Percentiles rank a stretch among this genome's conserved stretches.
These are phyloP conservation scores for Blastomyces parvus DNA, from an alignment of 2,329 filamentous ascomycete genomes.

Conservation along the genomic window DNA sequence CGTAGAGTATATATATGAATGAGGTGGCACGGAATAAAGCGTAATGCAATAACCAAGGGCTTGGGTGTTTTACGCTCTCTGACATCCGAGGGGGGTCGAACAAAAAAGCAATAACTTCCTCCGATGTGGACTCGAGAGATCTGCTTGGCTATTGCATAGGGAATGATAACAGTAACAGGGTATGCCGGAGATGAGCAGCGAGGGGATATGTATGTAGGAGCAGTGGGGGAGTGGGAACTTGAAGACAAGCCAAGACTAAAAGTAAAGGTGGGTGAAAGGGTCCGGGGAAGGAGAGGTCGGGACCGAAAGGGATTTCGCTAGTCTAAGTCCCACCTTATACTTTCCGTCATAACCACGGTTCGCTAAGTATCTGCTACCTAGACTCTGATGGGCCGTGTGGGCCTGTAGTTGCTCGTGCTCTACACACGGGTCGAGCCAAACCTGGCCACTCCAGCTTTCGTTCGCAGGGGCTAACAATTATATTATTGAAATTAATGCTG, in stretches of 20 bases:
- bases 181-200: neutral
- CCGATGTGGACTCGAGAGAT: neutral
- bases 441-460: neutral
- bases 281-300: constrained; percentile 11
- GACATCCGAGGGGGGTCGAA: neutral
- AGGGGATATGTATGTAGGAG: neutral
- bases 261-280: constrained; percentile 8
- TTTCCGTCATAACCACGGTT: constrained; percentile 6
- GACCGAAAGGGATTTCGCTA: constrained; percentile 3
- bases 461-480: neutral
- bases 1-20: neutral
- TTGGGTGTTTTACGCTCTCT: neutral
- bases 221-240: neutral
- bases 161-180: neutral
- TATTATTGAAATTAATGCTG: neutral
- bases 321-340: constrained; percentile 14
- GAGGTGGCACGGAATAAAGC: neutral
- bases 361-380: neutral
- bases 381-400: neutral
- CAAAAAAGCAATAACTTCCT: neutral
- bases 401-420: neutral
- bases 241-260: too few relatives aligned
- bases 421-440: neutral
- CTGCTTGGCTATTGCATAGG: neutral
- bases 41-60: neutral